Conservation (phyloP, 192 early-diverging fungal species). For the Powellomyces hirtus region DNA sequence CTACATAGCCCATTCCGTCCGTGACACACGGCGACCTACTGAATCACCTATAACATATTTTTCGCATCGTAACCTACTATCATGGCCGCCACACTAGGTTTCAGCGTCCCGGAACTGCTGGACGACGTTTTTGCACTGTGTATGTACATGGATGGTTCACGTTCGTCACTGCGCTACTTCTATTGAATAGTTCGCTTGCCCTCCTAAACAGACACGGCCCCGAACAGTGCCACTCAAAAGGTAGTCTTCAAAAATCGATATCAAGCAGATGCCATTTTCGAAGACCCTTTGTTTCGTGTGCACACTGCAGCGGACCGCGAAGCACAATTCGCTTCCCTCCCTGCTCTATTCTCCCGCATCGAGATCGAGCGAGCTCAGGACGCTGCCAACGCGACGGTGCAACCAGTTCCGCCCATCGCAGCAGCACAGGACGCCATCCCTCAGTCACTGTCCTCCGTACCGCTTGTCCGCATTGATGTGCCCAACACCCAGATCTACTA, state of each 20-base stretch:
- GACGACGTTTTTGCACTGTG: too few relatives aligned
- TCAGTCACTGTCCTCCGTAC: background rate
- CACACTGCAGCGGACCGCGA: slow-evolving; percentile 4
- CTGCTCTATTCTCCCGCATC: slow-evolving; percentile 2
- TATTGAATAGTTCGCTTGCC: too few relatives aligned
- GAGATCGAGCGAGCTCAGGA: slow-evolving; percentile 2
- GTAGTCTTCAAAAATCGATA: background rate
- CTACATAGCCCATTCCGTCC: too few relatives aligned
- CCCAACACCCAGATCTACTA: slow-evolving; percentile 21
- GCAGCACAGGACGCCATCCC: background rate
- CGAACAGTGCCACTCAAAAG: slow-evolving; percentile 20
- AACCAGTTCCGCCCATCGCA: background rate
- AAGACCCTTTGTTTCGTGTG: slow-evolving; percentile 15
- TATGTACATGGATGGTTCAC: too few relatives aligned
- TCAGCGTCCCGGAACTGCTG: too few relatives aligned
- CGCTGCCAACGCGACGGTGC: background rate
- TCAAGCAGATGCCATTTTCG: slow-evolving; percentile 9
- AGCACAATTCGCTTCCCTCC: slow-evolving; percentile 21
- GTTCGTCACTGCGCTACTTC: too few relatives aligned
- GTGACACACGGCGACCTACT: too few relatives aligned
- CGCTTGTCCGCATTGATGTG: slow-evolving; percentile 6
- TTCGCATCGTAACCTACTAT: too few relatives aligned
- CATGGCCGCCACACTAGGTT: too few relatives aligned
- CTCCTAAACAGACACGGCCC: slow-evolving; percentile 25
- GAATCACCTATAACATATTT: too few relatives aligned